Evolutionary conservation across 2,329 filamentous ascomycete genomes (phyloP).

Genomic region (Hypoxylon sp.): DNA sequence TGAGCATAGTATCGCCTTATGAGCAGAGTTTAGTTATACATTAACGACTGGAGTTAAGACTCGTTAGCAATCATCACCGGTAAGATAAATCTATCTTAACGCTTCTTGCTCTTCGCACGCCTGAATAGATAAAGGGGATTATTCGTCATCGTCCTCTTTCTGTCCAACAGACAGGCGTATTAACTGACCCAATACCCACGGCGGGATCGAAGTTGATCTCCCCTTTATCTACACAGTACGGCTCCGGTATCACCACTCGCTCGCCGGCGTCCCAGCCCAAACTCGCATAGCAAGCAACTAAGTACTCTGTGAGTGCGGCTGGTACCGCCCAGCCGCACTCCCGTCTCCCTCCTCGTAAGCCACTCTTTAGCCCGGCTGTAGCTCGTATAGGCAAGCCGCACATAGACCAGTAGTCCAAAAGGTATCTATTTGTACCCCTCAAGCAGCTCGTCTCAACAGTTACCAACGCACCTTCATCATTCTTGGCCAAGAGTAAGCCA

Average conservation of each 20-base stretch:
- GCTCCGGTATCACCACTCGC: constrained; percentile 5
- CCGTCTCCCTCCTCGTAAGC: no score
- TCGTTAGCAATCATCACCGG: background rate
- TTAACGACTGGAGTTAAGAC: background rate
- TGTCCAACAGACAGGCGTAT: no score
- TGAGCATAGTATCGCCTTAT: background rate
- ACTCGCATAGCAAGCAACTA: background rate
- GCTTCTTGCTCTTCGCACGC: background rate
- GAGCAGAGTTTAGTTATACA: background rate
- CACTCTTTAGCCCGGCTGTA: no score
- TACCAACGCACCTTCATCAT: no score
- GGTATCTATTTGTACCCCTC: no score
- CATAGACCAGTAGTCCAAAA: no score
- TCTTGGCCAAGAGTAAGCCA: no score
- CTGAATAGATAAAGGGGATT: background rate
- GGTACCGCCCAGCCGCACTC: background rate
- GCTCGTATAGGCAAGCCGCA: no score
- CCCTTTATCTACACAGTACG: background rate
- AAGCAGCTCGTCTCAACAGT: no score
- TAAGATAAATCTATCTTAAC: background rate
- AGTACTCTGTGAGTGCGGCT: background rate
- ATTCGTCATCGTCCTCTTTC: background rate
- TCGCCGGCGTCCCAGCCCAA: background rate
- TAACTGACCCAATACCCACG: no score
- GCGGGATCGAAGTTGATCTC: background rate